Evolutionary conservation across 768 basidiomycete genomes (phyloP).

Genomic region (Mycena rosella): DNA sequence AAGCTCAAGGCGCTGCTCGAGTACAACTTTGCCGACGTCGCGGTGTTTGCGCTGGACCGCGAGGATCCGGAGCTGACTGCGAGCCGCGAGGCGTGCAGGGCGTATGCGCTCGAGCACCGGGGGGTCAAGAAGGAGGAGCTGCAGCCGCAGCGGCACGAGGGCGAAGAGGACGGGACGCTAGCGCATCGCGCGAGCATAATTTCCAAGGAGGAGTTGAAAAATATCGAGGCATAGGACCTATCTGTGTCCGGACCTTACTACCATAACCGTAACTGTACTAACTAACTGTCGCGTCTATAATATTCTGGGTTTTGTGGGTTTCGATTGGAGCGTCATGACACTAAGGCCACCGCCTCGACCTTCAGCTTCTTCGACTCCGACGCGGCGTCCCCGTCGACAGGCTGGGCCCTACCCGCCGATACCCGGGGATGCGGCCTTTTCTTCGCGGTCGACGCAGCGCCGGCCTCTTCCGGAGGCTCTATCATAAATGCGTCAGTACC

Average conservation of each 20-base stretch:
- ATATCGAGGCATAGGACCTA: constrained; percentile 1
- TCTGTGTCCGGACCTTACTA: neutral
- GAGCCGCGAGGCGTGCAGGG: constrained; percentile 76
- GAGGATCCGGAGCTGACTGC: constrained; percentile 67
- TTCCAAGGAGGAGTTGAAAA: constrained; percentile 27
- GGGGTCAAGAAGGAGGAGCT: constrained; percentile 72
- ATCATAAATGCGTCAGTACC: neutral
- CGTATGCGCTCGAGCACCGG: constrained; percentile 72
- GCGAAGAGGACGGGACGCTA: constrained; percentile 70
- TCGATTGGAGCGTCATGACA: neutral
- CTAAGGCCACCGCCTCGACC: constrained; percentile 3
- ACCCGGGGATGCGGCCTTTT: constrained; percentile 21
- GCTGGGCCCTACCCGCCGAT: neutral
- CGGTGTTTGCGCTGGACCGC: constrained; percentile 65
- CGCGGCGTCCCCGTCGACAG: neutral
- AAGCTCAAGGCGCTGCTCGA: constrained; percentile 72
- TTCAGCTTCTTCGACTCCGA: constrained; percentile 22
- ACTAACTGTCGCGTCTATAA: neutral
- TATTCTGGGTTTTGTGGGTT: neutral
- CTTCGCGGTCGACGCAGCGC: neutral
- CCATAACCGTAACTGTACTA: neutral
- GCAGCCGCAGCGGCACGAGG: constrained; percentile 66
- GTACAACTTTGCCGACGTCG: constrained; percentile 79
- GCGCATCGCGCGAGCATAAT: constrained; percentile 43
- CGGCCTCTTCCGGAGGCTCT: constrained; percentile 10